Evolutionary conservation across 345 rosid species (phyloP), one percentile per base, ranked within the genome.

Genomic region (Cardamine occulta): DNA sequence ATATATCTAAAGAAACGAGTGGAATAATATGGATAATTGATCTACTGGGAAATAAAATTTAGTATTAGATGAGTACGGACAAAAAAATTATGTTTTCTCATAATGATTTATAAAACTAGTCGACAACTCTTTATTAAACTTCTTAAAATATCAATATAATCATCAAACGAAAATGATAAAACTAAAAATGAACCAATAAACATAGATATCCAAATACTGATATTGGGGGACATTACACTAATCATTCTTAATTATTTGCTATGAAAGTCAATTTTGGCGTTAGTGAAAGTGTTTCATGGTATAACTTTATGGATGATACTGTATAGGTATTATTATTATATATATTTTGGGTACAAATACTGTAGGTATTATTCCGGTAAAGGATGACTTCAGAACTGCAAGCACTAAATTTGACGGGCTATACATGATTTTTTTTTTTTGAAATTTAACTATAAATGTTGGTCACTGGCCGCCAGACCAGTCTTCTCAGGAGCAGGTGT

Each of bases 401-500:
- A 42, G 17, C 17, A 42, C 5, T 42, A 42, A 42, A 13, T 42
- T 42, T 14, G 17, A 42, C 48, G 17, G 48, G 14, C 14, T 6
- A 5, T 14, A 26, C 48, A 7, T 66, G 1, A 51, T n/a, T n/a
- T n/a, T n/a, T n/a, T n/a, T n/a, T n/a, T n/a, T n/a, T n/a, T n/a
- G n/a, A n/a, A n/a, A n/a, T n/a, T n/a, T n/a, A n/a, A n/a, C n/a
- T n/a, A n/a, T n/a, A n/a, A n/a, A n/a, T n/a, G 42, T 40, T 54
- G 75, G 75, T 62, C 74, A 57, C 58, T 62, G 21, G 75, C 80
- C 58, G 75, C 70, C 70, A 76, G 52, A 76, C 70, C 65, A 63
- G 70, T 62, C 58, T 44, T 40, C 42, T 40, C 29, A 52, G 13
- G 29, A 63, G 34, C 59, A 59, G 47, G 63, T 75, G 74, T 49